Base-by-base conservation (phyloP, 768 basidiomycete genomes). In the Neoboletus brunneissimus region DNA sequence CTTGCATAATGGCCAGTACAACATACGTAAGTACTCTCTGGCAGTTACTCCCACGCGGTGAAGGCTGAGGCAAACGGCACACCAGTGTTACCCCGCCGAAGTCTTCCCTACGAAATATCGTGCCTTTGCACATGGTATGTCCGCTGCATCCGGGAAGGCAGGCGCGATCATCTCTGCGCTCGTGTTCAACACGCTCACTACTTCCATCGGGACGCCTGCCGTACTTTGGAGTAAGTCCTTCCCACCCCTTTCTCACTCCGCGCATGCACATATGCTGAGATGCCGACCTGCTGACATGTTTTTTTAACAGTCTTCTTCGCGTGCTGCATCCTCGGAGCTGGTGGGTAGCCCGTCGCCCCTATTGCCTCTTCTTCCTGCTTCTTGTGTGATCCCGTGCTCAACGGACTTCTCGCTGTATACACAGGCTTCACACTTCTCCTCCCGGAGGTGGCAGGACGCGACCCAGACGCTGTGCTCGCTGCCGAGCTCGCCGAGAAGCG, bases 101-200 rank as follows among this genome's bases (percentile, higher is more conserved):
- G 84, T 90, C 12, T 90, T 89, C 76, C 90, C 89, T 0, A 91
- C 90, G 1, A 77, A 84, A 37, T 89, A 83, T 72, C 80, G 84
- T 44, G 87, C 85, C 25, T 80, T 80, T 47, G 89, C 88, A 15
- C 89, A 91, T 66, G 90, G 90, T 29, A 73, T 89, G 13, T 84
- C 83, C 2, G 89, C 90, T 3, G 90, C 88, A 0, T 73, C 73
- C 40, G 90, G 90, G 20, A 91, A 92, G 67, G 76, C 74, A 0
- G 90, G 89, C 51, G 90, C 89, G 0, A 89, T 92, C 76, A 79
- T 90, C 60, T 84, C 86, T 12, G 84, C 86, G 1, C 80, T 90
- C 42, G 87, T 77, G 2, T 90, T 91, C 76, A 89, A 88, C 70
- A 74, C 78, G 1, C 76, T 90, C 31, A 80, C 77, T 23, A 63